A percentile compares a stretch with the other conserved stretches of the same genome.
These are phyloP conservation scores for Eutrema japonicum DNA, from an alignment of 345 rosid species.

Conservation along the genomic window DNA sequence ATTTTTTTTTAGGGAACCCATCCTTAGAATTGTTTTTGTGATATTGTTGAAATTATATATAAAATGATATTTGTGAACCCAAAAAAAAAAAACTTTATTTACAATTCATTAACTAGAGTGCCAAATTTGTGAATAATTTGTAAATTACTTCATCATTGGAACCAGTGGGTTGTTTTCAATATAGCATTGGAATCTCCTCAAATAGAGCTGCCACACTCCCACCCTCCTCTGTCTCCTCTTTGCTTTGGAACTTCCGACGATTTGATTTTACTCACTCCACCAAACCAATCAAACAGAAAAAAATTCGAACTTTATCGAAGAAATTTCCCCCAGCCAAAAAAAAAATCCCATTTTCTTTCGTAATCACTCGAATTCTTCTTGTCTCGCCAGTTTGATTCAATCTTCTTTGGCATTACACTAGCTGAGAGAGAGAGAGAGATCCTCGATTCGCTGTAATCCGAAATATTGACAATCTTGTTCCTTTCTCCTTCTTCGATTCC, in stretches of 20 bases:
- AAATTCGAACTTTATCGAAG: background rate
- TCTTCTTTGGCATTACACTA: constrained; percentile 28
- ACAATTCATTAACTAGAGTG: background rate
- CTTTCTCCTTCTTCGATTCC: background rate
- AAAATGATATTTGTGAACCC: no score
- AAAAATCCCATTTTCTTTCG: background rate
- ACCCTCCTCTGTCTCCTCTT: constrained; percentile 41
- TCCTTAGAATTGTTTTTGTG: no score
- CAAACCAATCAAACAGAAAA: background rate
- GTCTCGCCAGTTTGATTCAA: background rate
- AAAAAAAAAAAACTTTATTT: no score
- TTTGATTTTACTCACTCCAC: constrained; percentile 18
- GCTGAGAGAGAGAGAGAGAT: constrained; percentile 30
- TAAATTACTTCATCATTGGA: background rate
- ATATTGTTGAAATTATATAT: no score
- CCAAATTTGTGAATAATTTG: constrained; percentile 15
- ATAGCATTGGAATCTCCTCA: constrained; percentile 59
- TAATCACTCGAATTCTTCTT: background rate
- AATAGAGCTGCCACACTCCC: constrained; percentile 48
- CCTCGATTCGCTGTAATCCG: constrained; percentile 30
- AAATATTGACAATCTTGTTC: background rate
- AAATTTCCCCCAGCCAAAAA: no score
- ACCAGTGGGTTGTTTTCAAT: constrained; percentile 9
- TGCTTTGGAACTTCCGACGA: constrained; percentile 51
- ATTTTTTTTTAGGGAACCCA: no score